Evolutionary conservation across 2,329 filamentous ascomycete genomes (phyloP).

Genomic region (Fusarium albosuccineum): DNA sequence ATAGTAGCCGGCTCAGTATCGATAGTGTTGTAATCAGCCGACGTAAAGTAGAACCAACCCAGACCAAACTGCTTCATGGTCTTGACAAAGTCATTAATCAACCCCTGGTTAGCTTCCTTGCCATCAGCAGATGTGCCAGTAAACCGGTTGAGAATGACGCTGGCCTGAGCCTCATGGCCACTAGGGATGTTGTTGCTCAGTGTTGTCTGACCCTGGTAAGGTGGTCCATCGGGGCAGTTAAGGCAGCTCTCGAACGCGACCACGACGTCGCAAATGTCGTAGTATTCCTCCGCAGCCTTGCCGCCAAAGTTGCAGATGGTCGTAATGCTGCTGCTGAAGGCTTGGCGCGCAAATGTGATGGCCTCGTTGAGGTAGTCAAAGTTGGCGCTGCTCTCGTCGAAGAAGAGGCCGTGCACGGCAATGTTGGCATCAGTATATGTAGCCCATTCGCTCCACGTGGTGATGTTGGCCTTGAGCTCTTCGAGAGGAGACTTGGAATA

Average conservation of each 20-base stretch:
- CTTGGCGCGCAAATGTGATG: constrained; percentile 19
- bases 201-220: constrained; percentile 35
- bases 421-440: constrained; percentile 26
- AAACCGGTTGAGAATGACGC: constrained; percentile 39
- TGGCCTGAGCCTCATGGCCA: constrained; percentile 11
- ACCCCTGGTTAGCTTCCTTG: neutral
- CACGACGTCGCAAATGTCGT: constrained; percentile 44
- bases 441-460: constrained; percentile 34
- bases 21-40: constrained; percentile 13
- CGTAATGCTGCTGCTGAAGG: constrained; percentile 22
- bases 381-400: constrained; percentile 35
- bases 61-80: constrained; percentile 4
- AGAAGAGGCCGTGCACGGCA: constrained; percentile 41
- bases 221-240: constrained; percentile 29
- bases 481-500: constrained; percentile 30
- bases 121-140: constrained; percentile 27
- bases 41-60: constrained; percentile 21
- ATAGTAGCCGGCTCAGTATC: constrained; percentile 3
- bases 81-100: constrained; percentile 12
- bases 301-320: constrained; percentile 44
- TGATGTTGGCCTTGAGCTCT: constrained; percentile 41
- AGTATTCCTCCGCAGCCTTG: constrained; percentile 26
- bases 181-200: constrained; percentile 31
- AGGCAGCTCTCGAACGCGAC: constrained; percentile 45
- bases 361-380: constrained; percentile 37